Evolutionary conservation across 495 filamentous ascomycete species (phyloP), one percentile per base, ranked within the genome.

Genomic region (Lasiosphaeria hispida): DNA sequence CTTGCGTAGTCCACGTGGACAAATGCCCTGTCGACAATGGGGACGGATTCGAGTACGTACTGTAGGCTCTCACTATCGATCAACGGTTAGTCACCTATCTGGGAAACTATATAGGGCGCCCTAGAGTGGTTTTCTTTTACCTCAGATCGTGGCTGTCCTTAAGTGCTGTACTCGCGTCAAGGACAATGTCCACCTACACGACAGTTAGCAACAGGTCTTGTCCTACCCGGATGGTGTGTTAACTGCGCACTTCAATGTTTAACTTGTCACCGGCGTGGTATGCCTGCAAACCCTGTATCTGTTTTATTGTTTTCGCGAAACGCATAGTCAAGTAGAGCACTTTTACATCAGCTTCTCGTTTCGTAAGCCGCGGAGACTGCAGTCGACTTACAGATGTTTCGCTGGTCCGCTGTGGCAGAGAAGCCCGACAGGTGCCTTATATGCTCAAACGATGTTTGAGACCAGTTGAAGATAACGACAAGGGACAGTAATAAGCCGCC

Each of bases 281-380:
- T 0, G 91, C 92, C 55, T 93, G 85, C 14, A 96, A 68, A 18
- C 90, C 87, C 65, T 96, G 92, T 39, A 97, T 94, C 63, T 91
- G 88, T 63, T 85, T 85, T 58, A 97, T 92, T 4, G 88, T 87
- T 49, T 88, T 90, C 17, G 92, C 92, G 65, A 97, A 97, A 1
- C 92, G 85, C 91, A 97, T 96, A 1, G 91, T 92, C 57, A 95
- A 80, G 73, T 97, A 97, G 0, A 97, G 78, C 7, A 97, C 75
- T 77, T 35, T 44, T 49, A 10, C 44, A 30, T 30, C 5, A 30
- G 23, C 23, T 30, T 30, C 23, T 30, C 23, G n/a, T 30, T 30
- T 30, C 5, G 23, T 5, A 30, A 30, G 23, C 5, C 23, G 23
- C 23, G 5, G 23, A 30, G 23, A 30, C 23, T 30, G 35, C 13